Evolutionary conservation across 2,329 filamentous ascomycete genomes (phyloP).

Genomic region (Chrysosporium queenslandicum): DNA sequence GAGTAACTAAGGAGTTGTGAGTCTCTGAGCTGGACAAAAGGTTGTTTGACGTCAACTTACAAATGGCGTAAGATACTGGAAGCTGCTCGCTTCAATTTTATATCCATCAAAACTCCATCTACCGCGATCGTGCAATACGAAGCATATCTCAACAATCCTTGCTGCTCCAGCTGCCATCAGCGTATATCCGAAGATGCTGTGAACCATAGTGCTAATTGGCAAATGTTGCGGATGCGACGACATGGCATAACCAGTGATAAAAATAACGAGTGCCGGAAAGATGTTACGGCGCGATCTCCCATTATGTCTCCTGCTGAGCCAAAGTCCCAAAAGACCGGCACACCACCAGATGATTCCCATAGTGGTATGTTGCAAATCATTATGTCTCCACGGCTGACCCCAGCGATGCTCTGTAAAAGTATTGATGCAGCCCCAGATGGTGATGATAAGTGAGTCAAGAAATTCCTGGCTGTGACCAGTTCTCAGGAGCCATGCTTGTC

Average conservation of each 20-base stretch:
- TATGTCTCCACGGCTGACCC: slow-evolving; percentile 79
- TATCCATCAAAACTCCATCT: slow-evolving; percentile 58
- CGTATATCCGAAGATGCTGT: slow-evolving; percentile 85
- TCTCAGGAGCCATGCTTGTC: slow-evolving; percentile 73
- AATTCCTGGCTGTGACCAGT: slow-evolving; percentile 90
- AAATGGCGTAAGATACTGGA: slow-evolving; percentile 60
- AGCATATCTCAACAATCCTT: slow-evolving; percentile 82
- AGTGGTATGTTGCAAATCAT: slow-evolving; percentile 95
- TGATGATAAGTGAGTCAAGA: slow-evolving; percentile 84
- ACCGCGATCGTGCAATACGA: slow-evolving; percentile 65
- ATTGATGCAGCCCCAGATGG: slow-evolving; percentile 92
- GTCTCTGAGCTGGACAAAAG: not conserved
- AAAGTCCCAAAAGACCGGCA: slow-evolving; percentile 80
- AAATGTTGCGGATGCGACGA: slow-evolving; percentile 78
- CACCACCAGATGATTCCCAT: slow-evolving; percentile 99
- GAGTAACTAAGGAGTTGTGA: slow-evolving; percentile 52
- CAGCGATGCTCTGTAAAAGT: slow-evolving; percentile 96
- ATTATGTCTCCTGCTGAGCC: slow-evolving; percentile 75
- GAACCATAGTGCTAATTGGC: slow-evolving; percentile 75
- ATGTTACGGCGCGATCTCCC: slow-evolving; percentile 86
- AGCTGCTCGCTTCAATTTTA: slow-evolving; percentile 59
- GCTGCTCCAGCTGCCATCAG: slow-evolving; percentile 80
- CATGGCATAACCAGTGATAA: slow-evolving; percentile 94
- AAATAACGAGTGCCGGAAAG: slow-evolving; percentile 79
- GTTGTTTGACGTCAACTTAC: slow-evolving; percentile 41